phyloP scores from a whole-genome alignment of 768 basidiomycete species.

The Macrolepiota fuliginosa region DNA sequence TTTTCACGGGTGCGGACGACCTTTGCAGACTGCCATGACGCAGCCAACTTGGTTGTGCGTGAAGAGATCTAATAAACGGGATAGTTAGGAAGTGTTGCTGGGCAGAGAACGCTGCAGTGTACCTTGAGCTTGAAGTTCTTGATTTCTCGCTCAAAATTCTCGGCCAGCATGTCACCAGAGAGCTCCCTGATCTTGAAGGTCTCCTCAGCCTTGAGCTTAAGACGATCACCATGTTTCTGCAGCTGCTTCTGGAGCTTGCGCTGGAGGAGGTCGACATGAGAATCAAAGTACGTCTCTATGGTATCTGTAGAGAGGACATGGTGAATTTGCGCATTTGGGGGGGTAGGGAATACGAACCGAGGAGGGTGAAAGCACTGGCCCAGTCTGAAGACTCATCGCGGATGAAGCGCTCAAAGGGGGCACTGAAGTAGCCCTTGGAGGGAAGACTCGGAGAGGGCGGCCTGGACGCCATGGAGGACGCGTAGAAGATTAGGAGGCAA shows the following conservation, averaged over 20 bases:
- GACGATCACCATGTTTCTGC: slow-evolving; percentile 80
- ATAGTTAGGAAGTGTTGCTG: slow-evolving; percentile 9
- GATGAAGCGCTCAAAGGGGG: slow-evolving; percentile 70
- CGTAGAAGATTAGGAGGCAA: slow-evolving; percentile 7
- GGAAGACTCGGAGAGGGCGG: slow-evolving; percentile 42
- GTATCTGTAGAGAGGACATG: slow-evolving; percentile 57
- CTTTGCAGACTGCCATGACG: slow-evolving; percentile 92
- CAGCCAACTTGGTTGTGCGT: slow-evolving; percentile 73
- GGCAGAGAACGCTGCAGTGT: slow-evolving; percentile 11
- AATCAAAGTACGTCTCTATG: slow-evolving; percentile 93
- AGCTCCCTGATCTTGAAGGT: slow-evolving; percentile 69
- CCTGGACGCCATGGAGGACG: slow-evolving; percentile 33
- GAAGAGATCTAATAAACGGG: slow-evolving; percentile 57
- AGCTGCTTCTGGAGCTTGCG: slow-evolving; percentile 83
- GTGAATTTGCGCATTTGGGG: slow-evolving; percentile 20
- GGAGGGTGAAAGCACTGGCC: slow-evolving; percentile 79
- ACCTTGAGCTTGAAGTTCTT: slow-evolving; percentile 88
- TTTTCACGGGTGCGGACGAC: slow-evolving; percentile 81
- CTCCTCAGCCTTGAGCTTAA: slow-evolving; percentile 81
- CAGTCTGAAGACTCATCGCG: slow-evolving; percentile 75
- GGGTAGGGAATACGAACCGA: slow-evolving; percentile 50
- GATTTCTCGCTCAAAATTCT: slow-evolving; percentile 19
- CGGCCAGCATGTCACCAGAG: slow-evolving; percentile 17
- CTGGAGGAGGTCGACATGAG: slow-evolving; percentile 79
- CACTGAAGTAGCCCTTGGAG: slow-evolving; percentile 56